Base-by-base conservation (phyloP, 1,284 basidiomycete species). In the Papiliotrema terrestris region DNA sequence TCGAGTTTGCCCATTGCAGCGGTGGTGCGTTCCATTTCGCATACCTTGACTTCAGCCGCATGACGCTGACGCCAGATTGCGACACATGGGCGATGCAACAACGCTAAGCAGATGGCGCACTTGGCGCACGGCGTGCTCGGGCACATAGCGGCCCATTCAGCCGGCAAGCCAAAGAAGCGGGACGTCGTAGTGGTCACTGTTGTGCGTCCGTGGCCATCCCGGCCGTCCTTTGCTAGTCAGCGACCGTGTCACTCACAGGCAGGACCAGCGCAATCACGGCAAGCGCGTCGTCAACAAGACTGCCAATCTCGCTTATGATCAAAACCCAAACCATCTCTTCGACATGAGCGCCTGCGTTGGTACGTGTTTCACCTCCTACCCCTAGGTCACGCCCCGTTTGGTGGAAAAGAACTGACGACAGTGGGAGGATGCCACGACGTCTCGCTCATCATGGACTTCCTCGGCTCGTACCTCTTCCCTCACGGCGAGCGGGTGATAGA, bases 201-300 rank as follows among this genome's bases (percentile, higher is more conserved):
- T 9, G 75, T 75, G 45, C 49, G 70, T 60, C 1, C 6, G 6
- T 3, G 3, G 29, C 36, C 15, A 17, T 29, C 38, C 36, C 49
- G n/a, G 6, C 8, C 17, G 25, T 4, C 32, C 11, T 35, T 17
- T 17, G 6, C 29, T 25, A 35, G 41, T 25, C 39, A 32, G 36
- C 43, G n/a, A n/a, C n/a, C n/a, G n/a, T n/a, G n/a, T n/a, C n/a
- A n/a, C 9, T 23, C 6, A n/a, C 35, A 15, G 22, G 9, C 59
- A 89, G 88, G 88, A 91, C 63, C 87, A 89, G 62, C 80, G 88
- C 2, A 90, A 90, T 65, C 89, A 91, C 60, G 89, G 88, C 6
- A 71, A 73, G 44, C 78, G 89, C 32, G 67, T 83, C 14, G 71
- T 84, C 2, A 78, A 84, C 50, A 63, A 74, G 20, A 74, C 69